Conservation (phyloP, 345 rosid species). For the Brassica carinata region DNA sequence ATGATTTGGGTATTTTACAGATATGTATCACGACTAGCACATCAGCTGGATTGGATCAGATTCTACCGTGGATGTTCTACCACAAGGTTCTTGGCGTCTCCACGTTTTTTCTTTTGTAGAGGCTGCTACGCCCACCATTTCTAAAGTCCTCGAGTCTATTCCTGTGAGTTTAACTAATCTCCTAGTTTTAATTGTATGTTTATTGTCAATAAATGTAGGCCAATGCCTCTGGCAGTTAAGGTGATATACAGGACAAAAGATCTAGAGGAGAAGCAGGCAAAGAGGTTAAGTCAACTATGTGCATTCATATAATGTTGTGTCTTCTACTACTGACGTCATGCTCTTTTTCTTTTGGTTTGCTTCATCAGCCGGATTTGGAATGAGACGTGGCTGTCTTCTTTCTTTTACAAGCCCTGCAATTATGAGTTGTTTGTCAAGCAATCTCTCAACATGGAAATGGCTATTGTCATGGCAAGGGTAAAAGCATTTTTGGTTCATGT, state of each 20-base stretch:
- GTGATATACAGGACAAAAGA: constrained; percentile 83
- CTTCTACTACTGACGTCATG: constrained; percentile 6
- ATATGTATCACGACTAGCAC: constrained; percentile 86
- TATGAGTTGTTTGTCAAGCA: constrained; percentile 97
- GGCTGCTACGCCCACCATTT: constrained; percentile 78
- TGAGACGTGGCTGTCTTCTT: constrained; percentile 93
- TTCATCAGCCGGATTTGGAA: constrained; percentile 88
- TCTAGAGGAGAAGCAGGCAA: constrained; percentile 90
- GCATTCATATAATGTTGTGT: neutral
- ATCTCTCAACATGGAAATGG: constrained; percentile 99
- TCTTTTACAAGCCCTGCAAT: constrained; percentile 97
- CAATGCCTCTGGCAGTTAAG: constrained; percentile 52
- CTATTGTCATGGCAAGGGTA: constrained; percentile 99
- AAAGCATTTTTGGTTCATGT: constrained; percentile 35
- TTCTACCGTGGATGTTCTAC: constrained; percentile 95
- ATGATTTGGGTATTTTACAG: constrained; percentile 43
- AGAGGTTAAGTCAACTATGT: constrained; percentile 52
- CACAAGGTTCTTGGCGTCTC: constrained; percentile 95
- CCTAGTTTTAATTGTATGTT: neutral
- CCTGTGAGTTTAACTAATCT: constrained; percentile 55
- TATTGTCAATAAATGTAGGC: constrained; percentile 12
- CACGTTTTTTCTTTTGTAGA: constrained; percentile 86
- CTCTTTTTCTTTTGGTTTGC: neutral
- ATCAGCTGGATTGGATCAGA: constrained; percentile 94
- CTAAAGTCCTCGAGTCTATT: constrained; percentile 79